Evolutionary conservation across 169 alveolate species (phyloP).

Genomic region (Blepharisma undulans): DNA sequence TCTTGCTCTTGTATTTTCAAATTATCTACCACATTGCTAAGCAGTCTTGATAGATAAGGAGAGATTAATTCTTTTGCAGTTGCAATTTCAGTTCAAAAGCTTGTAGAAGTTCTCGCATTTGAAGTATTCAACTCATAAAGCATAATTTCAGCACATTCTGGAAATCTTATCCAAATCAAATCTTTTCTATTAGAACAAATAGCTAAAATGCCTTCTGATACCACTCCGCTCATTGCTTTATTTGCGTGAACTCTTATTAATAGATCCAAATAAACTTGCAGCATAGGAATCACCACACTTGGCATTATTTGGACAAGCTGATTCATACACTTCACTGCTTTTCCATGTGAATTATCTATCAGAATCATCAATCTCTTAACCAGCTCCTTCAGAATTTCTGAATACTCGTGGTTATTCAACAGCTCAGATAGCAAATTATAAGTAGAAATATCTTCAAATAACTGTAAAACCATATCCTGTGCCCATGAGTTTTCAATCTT

Average conservation of each 20-base stretch:
- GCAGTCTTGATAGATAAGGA: neutral
- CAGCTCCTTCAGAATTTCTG: neutral
- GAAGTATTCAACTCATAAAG: neutral
- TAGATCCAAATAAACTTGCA: neutral
- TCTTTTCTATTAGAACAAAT: neutral
- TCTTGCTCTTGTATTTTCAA: slow-evolving; percentile 2
- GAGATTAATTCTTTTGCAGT: neutral
- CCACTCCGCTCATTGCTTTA: neutral
- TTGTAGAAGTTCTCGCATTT: neutral
- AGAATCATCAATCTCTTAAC: neutral
- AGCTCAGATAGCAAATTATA: neutral
- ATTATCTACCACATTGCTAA: neutral
- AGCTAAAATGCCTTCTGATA: slow-evolving; percentile 27
- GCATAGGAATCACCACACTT: neutral
- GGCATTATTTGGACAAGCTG: slow-evolving; percentile 24
- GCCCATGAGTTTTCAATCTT: neutral
- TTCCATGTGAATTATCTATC: neutral
- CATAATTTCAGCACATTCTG: slow-evolving; percentile 19
- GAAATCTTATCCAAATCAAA: neutral
- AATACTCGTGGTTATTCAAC: neutral
- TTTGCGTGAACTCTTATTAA: neutral
- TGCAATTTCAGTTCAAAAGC: neutral
- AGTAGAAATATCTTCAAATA: slow-evolving; percentile 20
- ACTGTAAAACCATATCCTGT: neutral
- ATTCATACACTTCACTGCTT: neutral